These are phyloP conservation scores for Wickerhamomyces rabaulensis DNA, from an alignment of 805 yeast genomes.

Conservation along the genomic window DNA sequence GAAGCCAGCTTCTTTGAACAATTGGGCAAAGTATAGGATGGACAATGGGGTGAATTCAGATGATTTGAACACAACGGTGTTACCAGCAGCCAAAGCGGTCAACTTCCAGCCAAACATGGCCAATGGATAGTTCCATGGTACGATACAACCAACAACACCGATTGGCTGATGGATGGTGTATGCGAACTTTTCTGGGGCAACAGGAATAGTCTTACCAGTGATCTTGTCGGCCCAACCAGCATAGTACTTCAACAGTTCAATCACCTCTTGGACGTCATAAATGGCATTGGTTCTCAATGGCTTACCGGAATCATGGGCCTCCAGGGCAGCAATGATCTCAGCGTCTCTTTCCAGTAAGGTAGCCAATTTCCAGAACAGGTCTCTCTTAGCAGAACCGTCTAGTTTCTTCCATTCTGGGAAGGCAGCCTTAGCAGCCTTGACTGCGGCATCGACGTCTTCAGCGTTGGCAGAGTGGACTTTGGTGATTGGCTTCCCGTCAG, in stretches of 20 bases:
- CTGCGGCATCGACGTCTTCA: conserved; percentile 52
- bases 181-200: conserved; percentile 48
- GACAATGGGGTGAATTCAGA: conserved; percentile 48
- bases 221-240: conserved; percentile 77
- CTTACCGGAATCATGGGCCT: conserved; percentile 58
- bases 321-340: conserved; percentile 49
- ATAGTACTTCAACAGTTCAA: conserved; percentile 53
- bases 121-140: conserved; percentile 49
- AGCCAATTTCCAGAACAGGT: conserved; percentile 43
- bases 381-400: conserved; percentile 43
- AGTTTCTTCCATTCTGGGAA: conserved; percentile 44
- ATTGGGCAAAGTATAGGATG: conserved; percentile 36
- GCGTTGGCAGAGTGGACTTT: conserved; percentile 45
- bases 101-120: conserved; percentile 48
- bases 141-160: conserved; percentile 48
- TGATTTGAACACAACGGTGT: conserved; percentile 41
- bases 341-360: conserved; percentile 42
- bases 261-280: conserved; percentile 54
- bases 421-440: conserved; percentile 45
- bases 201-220: conserved; percentile 58
- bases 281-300: conserved; percentile 47
- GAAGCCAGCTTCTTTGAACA: conserved; percentile 40
- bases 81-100: conserved; percentile 43
- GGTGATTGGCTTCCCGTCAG: conserved; percentile 47
- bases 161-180: conserved; percentile 50